Evolutionary conservation across 179 eudicot species (phyloP).

Genomic region (Sideroxylon spinosum): DNA sequence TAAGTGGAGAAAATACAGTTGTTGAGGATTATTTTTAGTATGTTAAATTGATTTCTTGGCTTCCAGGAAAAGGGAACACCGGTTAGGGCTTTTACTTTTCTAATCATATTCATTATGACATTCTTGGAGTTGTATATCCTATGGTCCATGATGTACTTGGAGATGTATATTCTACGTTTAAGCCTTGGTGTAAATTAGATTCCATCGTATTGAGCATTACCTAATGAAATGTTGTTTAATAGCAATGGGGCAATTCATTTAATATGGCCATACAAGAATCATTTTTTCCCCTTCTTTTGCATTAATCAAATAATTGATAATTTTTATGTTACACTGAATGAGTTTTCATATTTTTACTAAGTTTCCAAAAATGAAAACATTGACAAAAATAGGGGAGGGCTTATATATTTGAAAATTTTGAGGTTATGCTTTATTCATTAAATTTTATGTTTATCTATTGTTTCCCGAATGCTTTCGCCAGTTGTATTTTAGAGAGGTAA

Average conservation of each 20-base stretch:
- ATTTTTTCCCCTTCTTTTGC: not conserved
- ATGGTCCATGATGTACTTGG: too few species aligned
- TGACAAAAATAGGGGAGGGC: too few species aligned
- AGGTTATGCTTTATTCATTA: too few species aligned
- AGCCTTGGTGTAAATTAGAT: not conserved
- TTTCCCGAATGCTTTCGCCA: not conserved
- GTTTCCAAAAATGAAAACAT: too few species aligned
- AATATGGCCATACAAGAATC: not conserved
- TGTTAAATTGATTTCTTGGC: too few species aligned
- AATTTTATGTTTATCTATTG: not conserved
- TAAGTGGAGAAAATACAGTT: too few species aligned
- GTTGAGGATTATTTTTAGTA: too few species aligned
- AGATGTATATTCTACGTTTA: not conserved
- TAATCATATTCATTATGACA: not conserved
- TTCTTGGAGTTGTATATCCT: not conserved
- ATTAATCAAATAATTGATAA: not conserved
- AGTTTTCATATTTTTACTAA: too few species aligned
- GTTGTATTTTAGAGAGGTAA: not conserved
- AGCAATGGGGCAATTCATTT: not conserved
- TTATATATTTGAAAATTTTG: too few species aligned
- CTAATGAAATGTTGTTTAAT: too few species aligned
- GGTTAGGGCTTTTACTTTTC: too few species aligned
- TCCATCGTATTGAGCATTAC: not conserved
- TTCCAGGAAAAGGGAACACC: too few species aligned
- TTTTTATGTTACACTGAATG: not conserved